Evolutionary conservation across 176 grass and related monocot genomes (phyloP).

Genomic region (Aechmea fasciata): DNA sequence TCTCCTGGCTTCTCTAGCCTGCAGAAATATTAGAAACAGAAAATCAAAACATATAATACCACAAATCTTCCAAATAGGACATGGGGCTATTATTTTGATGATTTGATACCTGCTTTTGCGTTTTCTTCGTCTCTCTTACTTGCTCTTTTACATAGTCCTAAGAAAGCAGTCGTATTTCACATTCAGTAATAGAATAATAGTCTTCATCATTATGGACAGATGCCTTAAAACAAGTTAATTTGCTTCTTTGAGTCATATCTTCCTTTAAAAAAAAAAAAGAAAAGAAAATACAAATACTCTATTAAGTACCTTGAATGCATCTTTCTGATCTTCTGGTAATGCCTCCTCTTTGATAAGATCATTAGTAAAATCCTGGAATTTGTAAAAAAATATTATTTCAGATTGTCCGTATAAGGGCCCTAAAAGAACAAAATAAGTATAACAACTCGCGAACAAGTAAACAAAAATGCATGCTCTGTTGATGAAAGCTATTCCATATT

Average conservation of each 20-base stretch:
- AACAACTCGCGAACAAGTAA: conserved; percentile 2
- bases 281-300: background rate
- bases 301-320: conserved; percentile 58
- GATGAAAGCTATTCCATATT: background rate
- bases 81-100: conserved; percentile 8
- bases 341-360: conserved; percentile 48
- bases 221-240: too few relatives aligned
- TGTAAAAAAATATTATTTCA: background rate
- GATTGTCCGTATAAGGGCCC: background rate
- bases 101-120: conserved; percentile 48
- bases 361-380: conserved; percentile 58
- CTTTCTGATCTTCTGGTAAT: conserved; percentile 70
- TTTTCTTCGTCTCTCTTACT: conserved; percentile 65
- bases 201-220: background rate
- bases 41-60: conserved; percentile 1
- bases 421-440: conserved; percentile 4
- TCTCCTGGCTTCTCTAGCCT: conserved; percentile 78
- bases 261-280: too few relatives aligned
- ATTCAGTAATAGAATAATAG: conserved; percentile 9
- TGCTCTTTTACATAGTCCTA: conserved; percentile 75
- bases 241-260: too few relatives aligned
- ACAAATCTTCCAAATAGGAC: background rate
- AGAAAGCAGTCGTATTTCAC: conserved; percentile 1
- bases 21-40: conserved; percentile 17
- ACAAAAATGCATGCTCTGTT: background rate